These are phyloP conservation scores for Physcomitrium patens DNA, from an alignment of 225 moss, liverwort and hornwort genomes.

Conservation along the genomic window DNA sequence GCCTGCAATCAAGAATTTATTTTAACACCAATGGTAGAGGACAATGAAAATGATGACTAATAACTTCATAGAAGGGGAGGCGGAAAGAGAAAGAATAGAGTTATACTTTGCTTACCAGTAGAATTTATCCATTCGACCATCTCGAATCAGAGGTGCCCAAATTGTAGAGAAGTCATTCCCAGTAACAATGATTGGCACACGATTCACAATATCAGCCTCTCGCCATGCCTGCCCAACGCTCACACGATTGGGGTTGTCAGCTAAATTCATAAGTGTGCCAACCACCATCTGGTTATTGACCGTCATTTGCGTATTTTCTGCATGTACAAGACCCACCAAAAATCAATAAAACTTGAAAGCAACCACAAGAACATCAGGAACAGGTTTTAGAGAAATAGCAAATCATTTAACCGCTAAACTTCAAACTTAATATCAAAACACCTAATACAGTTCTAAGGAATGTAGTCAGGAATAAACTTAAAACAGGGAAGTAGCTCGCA, in stretches of 20 bases:
- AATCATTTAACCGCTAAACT: background rate
- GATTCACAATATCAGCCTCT: slow-evolving; percentile 75
- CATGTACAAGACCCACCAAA: slow-evolving; percentile 15
- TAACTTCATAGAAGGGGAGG: background rate
- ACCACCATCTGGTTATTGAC: slow-evolving; percentile 99
- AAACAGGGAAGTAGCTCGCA: background rate
- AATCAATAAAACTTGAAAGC: background rate
- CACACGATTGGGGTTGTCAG: slow-evolving; percentile 91
- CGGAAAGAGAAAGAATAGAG: slow-evolving; percentile 5
- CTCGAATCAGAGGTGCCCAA: slow-evolving; percentile 95
- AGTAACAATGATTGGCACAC: slow-evolving; percentile 97
- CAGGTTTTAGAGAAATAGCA: background rate
- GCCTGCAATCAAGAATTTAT: slow-evolving; percentile 53
- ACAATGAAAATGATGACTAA: background rate
- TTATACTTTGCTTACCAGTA: slow-evolving; percentile 65
- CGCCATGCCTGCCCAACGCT: slow-evolving; percentile 92
- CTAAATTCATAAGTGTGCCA: slow-evolving; percentile 93
- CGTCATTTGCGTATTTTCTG: slow-evolving; percentile 94
- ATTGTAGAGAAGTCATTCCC: slow-evolving; percentile 95
- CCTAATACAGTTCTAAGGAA: background rate
- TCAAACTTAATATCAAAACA: slow-evolving; percentile 11
- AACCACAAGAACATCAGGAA: background rate
- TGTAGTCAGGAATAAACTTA: background rate
- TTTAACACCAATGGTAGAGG: background rate
- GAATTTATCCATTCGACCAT: slow-evolving; percentile 98